Conservation (phyloP, 768 basidiomycete genomes). For the Rhodotorula graminis region DNA sequence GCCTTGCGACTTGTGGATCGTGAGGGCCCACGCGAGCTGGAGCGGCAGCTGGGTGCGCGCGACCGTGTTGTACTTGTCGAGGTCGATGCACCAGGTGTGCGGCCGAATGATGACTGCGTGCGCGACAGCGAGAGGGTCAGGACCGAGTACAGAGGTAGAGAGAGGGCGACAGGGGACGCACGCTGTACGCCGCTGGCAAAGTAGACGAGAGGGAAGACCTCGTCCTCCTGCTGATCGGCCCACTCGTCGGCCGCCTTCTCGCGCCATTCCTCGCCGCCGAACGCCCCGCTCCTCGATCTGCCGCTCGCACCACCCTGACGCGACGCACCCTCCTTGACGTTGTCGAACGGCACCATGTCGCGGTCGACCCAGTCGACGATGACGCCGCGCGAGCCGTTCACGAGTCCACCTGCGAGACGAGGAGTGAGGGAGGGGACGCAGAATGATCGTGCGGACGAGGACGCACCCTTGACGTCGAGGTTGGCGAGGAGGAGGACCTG, state of each 20-base stretch:
- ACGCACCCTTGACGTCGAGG: slow-evolving; percentile 34
- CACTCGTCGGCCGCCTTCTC: slow-evolving; percentile 21
- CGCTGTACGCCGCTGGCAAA: slow-evolving; percentile 28
- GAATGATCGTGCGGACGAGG: too few relatives aligned
- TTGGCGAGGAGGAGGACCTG: slow-evolving; percentile 52
- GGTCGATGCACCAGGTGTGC: slow-evolving; percentile 27
- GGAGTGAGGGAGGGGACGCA: too few relatives aligned
- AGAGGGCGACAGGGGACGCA: neutral
- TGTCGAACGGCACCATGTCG: slow-evolving; percentile 10
- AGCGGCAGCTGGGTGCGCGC: slow-evolving; percentile 75
- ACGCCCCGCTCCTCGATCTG: neutral
- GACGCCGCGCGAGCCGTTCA: slow-evolving; percentile 35
- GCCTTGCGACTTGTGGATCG: slow-evolving; percentile 91
- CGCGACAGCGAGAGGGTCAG: neutral
- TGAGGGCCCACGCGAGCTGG: slow-evolving; percentile 65
- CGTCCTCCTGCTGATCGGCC: slow-evolving; percentile 25
- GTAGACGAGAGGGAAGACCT: slow-evolving; percentile 27
- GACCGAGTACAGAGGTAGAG: neutral
- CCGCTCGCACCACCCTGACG: neutral
- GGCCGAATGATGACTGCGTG: slow-evolving; percentile 12
- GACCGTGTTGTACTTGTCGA: slow-evolving; percentile 34
- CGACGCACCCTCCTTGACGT: too few relatives aligned
- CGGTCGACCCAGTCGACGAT: slow-evolving; percentile 36
- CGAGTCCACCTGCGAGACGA: slow-evolving; percentile 17
- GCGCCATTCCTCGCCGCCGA: slow-evolving; percentile 37